phyloP scores from a whole-genome alignment of 2,329 filamentous ascomycete species.

The Pseudohalonectria lignicola region DNA sequence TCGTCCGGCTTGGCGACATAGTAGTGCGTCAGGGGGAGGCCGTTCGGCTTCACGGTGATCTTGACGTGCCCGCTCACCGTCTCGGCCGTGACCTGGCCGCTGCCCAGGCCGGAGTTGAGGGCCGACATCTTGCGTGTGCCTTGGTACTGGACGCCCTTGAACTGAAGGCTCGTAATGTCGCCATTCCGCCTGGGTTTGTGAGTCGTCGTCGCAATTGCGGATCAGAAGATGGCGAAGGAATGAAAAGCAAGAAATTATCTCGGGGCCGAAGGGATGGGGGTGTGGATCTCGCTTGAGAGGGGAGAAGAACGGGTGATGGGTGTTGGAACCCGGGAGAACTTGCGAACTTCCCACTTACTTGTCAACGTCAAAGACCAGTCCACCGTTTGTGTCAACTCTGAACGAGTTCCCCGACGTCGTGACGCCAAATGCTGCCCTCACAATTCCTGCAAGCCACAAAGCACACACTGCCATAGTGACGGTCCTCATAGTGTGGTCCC shows the following conservation, averaged over 20 bases:
- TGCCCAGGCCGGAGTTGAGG: constrained; percentile 34
- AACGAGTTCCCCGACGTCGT: constrained; percentile 6
- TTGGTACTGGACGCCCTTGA: constrained; percentile 34
- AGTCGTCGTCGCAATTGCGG: too few relatives aligned
- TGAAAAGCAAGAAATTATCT: too few relatives aligned
- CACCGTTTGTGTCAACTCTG: constrained; percentile 13
- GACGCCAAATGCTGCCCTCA: constrained; percentile 6
- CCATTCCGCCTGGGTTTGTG: constrained; percentile 9
- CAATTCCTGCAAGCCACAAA: background rate
- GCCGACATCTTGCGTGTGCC: constrained; percentile 31
- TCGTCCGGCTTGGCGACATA: constrained; percentile 10
- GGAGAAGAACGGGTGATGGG: too few relatives aligned
- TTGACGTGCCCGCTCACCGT: constrained; percentile 9
- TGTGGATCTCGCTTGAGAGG: too few relatives aligned
- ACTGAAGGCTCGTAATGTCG: constrained; percentile 14
- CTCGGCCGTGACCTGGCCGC: constrained; percentile 10
- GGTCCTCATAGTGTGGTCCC: background rate
- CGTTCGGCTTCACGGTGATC: constrained; percentile 11
- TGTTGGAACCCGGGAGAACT: too few relatives aligned
- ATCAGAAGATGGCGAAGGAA: too few relatives aligned
- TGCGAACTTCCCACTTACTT: too few relatives aligned
- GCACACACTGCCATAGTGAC: background rate
- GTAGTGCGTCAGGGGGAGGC: constrained; percentile 13
- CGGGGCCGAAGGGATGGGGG: too few relatives aligned
- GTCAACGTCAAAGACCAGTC: constrained; percentile 12